These are phyloP conservation scores for Podochytrium sp. DNA, from an alignment of 192 early-diverging fungal species.

Conservation along the genomic window DNA sequence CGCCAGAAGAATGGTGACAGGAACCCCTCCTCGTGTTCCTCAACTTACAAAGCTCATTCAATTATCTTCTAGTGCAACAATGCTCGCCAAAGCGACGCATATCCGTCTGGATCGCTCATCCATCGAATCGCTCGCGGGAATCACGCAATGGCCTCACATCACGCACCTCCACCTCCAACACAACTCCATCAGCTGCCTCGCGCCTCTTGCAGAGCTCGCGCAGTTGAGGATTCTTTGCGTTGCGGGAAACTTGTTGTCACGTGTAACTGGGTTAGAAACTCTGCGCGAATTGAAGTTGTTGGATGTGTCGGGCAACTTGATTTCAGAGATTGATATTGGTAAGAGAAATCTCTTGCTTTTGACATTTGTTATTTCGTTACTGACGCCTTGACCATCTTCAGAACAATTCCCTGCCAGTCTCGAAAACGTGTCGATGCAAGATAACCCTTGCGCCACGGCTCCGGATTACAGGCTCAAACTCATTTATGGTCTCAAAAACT, in stretches of 20 bases:
- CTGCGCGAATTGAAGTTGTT: not conserved
- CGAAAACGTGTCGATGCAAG: not conserved
- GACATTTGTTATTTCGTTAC: not conserved
- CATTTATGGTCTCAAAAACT: not conserved
- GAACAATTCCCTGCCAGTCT: slow-evolving; percentile 2
- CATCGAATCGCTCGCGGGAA: not conserved
- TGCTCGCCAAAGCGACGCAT: not conserved
- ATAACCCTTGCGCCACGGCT: slow-evolving; percentile 10
- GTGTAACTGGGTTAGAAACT: not conserved
- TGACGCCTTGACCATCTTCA: not conserved
- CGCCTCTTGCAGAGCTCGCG: not conserved
- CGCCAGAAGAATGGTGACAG: not conserved
- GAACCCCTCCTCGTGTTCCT: not conserved
- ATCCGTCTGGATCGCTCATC: slow-evolving; percentile 12
- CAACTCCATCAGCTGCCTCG: not conserved
- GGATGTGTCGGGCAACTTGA: not conserved
- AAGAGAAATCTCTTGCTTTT: not conserved
- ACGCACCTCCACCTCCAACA: slow-evolving; percentile 19
- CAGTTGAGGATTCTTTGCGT: slow-evolving; percentile 11
- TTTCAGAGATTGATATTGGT: not conserved
- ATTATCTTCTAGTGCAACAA: not conserved
- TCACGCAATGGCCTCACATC: not conserved
- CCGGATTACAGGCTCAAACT: slow-evolving; percentile 16
- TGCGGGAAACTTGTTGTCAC: not conserved
- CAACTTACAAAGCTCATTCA: not conserved